Evolutionary conservation across 2,329 filamentous ascomycete species (phyloP).

Genomic region (Trichoderma asperellum): DNA sequence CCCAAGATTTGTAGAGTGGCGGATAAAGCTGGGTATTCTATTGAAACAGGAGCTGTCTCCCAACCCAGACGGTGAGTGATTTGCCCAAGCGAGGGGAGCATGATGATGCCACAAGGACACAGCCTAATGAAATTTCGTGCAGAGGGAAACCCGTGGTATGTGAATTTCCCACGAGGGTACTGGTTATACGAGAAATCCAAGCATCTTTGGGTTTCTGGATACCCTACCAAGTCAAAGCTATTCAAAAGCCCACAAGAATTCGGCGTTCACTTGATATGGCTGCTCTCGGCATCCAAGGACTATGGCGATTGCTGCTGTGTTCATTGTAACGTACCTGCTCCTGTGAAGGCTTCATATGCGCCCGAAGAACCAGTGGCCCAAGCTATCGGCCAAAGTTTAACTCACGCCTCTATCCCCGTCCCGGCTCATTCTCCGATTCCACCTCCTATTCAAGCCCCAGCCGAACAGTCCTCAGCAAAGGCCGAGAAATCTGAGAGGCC

Average conservation of each 20-base stretch:
- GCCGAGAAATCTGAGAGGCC: slow-evolving; percentile 37
- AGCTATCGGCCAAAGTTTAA: slow-evolving; percentile 31
- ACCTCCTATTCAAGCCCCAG: slow-evolving; percentile 31
- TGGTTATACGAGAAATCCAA: slow-evolving; percentile 54
- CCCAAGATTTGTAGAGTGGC: slow-evolving; percentile 50
- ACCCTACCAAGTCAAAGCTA: slow-evolving; percentile 52
- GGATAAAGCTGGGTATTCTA: slow-evolving; percentile 50
- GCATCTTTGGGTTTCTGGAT: slow-evolving; percentile 55
- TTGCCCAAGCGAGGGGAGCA: neutral
- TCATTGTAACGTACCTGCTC: slow-evolving; percentile 48
- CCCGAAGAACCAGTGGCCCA: slow-evolving; percentile 36
- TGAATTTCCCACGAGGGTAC: slow-evolving; percentile 51
- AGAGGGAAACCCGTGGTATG: slow-evolving; percentile 52
- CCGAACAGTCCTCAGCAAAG: slow-evolving; percentile 31
- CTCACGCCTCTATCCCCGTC: neutral
- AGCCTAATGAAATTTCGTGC: neutral
- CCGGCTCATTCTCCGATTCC: slow-evolving; percentile 9
- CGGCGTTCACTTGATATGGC: slow-evolving; percentile 56
- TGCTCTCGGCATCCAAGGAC: slow-evolving; percentile 52
- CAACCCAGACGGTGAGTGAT: slow-evolving; percentile 44
- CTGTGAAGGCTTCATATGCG: slow-evolving; percentile 33
- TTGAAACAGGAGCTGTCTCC: slow-evolving; percentile 51
- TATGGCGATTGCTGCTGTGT: slow-evolving; percentile 56
- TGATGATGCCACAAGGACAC: slow-evolving; percentile 30
- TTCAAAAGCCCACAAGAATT: slow-evolving; percentile 60